Evolutionary conservation across 129 eudicot species (phyloP), one percentile per base, ranked within the genome.

Genomic region (Arctium minus): DNA sequence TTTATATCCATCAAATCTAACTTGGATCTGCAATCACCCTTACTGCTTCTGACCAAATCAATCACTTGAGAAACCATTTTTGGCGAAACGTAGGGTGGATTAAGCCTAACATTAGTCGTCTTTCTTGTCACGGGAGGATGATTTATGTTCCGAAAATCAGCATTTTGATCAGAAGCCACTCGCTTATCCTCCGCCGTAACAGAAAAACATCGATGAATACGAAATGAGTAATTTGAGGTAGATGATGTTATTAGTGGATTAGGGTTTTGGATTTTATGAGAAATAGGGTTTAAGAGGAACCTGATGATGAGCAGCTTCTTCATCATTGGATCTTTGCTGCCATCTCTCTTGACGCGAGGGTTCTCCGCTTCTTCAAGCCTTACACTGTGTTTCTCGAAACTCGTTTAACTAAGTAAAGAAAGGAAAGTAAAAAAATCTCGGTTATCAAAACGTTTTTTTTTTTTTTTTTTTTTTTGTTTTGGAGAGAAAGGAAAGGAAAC

Each of bases 11-110:
- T 68, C 27, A 27, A 37, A 84, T 71, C 80, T 74, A 94, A 78
- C 56, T 80, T 80, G 11, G 83, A 80, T 53, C 80, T 83, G 80
- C 89, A 77, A 65, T 89, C 88, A 46, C 69, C 82, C 7, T 80
- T 87, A 78, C 83, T 85, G 67, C 67, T 81, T 85, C 80, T 90
- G 62, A 92, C 22, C 5, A 81, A 30, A 72, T 88, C 92, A 72
- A 92, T 79, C 53, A 94, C 70, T 32, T 89, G 86, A 39, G 75
- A 79, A 86, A 90, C 79, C 18, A 65, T 36, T 67, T 72, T 50
- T 17, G 80, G 75, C 30, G 86, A 82, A 70, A 67, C 80, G 36
- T 30, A 15, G 4, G 70, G 83, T 1, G 72, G 39, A 6, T 77
- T 72, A 27, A 72, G 36, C n/a, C 9, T 50, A 80, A 27, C 10